These are phyloP conservation scores for Penicillium sp. DNA, from an alignment of 2,329 filamentous ascomycete species.

Conservation along the genomic window DNA sequence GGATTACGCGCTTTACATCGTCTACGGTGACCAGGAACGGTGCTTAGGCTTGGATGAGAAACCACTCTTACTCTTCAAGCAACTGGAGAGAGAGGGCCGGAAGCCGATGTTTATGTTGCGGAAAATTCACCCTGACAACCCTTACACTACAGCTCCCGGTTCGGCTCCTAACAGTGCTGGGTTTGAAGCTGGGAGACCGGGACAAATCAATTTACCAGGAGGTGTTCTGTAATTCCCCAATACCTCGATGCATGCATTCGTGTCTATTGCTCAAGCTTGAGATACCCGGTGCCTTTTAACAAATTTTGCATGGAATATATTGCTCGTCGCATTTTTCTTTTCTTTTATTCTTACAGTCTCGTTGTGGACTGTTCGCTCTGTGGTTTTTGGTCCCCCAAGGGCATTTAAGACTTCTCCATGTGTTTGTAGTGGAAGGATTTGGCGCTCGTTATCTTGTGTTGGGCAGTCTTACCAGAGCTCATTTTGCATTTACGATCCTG, in stretches of 20 bases:
- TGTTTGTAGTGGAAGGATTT: background rate
- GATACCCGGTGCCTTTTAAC: conserved; percentile 19
- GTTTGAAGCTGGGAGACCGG: conserved; percentile 22
- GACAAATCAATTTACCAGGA: conserved; percentile 16
- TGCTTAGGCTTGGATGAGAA: conserved; percentile 91
- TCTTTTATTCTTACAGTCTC: background rate
- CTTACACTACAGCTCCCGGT: conserved; percentile 18
- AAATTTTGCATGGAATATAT: conserved; percentile 4
- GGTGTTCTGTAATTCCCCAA: conserved; percentile 10
- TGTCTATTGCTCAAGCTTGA: conserved; percentile 20
- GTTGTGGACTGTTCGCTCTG: background rate
- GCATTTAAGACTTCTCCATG: background rate
- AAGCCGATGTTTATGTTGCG: conserved; percentile 99
- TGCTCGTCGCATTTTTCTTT: conserved; percentile 10
- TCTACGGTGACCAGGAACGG: conserved; percentile 96
- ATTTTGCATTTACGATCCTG: background rate
- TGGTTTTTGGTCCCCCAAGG: background rate
- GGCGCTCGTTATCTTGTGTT: background rate
- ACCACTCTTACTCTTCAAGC: conserved; percentile 93
- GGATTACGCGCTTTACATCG: conserved; percentile 96
- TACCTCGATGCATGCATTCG: conserved; percentile 10
- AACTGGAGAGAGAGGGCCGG: conserved; percentile 92
- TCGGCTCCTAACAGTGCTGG: conserved; percentile 35
- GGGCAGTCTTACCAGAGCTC: background rate
- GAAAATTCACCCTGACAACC: conserved; percentile 53